phyloP scores from a whole-genome alignment of 441 rosid species.

The Metrosideros polymorpha region DNA sequence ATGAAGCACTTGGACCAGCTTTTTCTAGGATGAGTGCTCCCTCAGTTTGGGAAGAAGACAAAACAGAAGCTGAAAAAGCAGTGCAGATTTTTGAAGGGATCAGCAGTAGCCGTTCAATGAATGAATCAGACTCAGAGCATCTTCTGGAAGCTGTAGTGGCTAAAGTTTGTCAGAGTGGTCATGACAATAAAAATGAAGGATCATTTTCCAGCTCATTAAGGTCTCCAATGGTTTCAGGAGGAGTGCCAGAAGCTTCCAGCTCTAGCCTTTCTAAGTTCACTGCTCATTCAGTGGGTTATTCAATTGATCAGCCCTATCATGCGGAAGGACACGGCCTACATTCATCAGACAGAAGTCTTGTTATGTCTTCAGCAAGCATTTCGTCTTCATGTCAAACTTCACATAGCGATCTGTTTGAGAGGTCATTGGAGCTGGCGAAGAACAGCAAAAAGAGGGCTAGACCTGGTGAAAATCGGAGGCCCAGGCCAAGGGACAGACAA shows the following conservation, averaged over 20 bases:
- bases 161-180: conserved; percentile 43
- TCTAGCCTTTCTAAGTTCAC: conserved; percentile 32
- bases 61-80: conserved; percentile 29
- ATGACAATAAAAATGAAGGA: conserved; percentile 41
- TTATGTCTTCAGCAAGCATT: conserved; percentile 56
- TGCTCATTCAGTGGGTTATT: conserved; percentile 31
- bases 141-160: conserved; percentile 92
- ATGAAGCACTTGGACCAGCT: conserved; percentile 77
- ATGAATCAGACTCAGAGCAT: conserved; percentile 57
- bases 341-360: conserved; percentile 56
- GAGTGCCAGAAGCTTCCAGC: conserved; percentile 37
- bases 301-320: conserved; percentile 35
- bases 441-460: conserved; percentile 65
- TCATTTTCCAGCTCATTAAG: conserved; percentile 42
- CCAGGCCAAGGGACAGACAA: conserved; percentile 95
- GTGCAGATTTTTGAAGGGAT: conserved; percentile 39
- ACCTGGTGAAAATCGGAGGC: conserved; percentile 82
- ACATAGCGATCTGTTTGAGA: conserved; percentile 55
- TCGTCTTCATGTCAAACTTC: conserved; percentile 69
- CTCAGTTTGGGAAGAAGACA: conserved; percentile 35
- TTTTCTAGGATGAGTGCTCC: conserved; percentile 31
- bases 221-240: conserved; percentile 44
- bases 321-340: conserved; percentile 32
- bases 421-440: conserved; percentile 50
- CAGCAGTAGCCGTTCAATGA: conserved; percentile 47